Evolutionary conservation across 768 basidiomycete species (phyloP), one percentile per base, ranked within the genome.

Genomic region (Mycena haematopus): DNA sequence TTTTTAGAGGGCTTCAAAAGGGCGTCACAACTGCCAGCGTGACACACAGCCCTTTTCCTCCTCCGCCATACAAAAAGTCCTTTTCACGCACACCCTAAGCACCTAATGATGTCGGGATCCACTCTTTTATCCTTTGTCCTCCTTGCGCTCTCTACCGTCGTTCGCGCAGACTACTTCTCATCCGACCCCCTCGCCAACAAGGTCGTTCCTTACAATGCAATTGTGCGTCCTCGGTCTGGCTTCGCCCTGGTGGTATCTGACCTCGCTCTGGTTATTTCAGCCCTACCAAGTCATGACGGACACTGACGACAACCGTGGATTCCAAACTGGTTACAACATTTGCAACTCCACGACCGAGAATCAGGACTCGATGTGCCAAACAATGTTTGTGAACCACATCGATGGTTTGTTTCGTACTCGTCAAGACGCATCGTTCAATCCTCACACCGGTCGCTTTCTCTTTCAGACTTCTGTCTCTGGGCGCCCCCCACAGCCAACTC

Each of bases 401-500:
- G 82, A 84, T 56, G 86, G 84, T 84, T 42, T 21, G 71, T 63
- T 9, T 21, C n/a, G 6, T 31, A 4, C 11, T 36, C 5, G 1
- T 44, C 25, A 38, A 6, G n/a, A 10, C 22, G 47, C 44, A 2
- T 47, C 25, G 2, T 15, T 35, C n/a, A n/a, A 13, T 2, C 3
- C 59, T 15, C 6, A 31, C n/a, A n/a, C n/a, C n/a, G n/a, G n/a
- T n/a, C n/a, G n/a, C n/a, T n/a, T 11, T 24, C 17, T 86, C 69
- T 85, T 82, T 67, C 54, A 85, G 86, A 88, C 70, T 88, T 84
- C 68, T 88, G 87, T 56, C 62, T 88, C 0, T 88, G 83, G 81
- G 84, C 79, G 2, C 83, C 87, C 4, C 64, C 79, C 2, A 73
- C 72, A 27, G 74, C 79, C 14, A 79, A 82, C 70, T 75, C 79